A percentile compares a stretch with the other conserved stretches of the same genome.
These are phyloP conservation scores for Petunia secreta DNA, from an alignment of 257 asterid species.

Conservation along the genomic window DNA sequence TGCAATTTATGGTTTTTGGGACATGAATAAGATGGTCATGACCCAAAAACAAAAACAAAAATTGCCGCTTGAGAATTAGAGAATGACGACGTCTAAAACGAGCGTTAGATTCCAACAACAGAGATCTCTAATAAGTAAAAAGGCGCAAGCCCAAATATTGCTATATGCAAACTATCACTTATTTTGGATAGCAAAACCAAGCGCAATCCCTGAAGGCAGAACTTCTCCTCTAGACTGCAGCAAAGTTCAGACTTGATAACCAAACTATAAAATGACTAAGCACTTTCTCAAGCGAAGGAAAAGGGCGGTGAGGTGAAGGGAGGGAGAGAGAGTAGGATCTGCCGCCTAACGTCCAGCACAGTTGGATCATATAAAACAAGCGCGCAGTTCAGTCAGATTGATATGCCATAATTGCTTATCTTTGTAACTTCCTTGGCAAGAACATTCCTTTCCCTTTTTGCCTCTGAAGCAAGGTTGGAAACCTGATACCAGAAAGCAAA, in stretches of 20 bases:
- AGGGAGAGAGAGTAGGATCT: slow-evolving; percentile 1
- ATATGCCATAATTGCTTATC: slow-evolving; percentile 89
- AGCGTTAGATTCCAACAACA: background rate
- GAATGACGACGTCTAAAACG: background rate
- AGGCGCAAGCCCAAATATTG: background rate
- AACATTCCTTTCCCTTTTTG: slow-evolving; percentile 60
- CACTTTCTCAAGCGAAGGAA: background rate
- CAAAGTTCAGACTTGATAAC: slow-evolving; percentile 10
- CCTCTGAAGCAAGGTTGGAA: slow-evolving; percentile 70
- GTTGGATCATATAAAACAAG: background rate
- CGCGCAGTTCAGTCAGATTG: slow-evolving; percentile 52
- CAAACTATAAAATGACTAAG: background rate
- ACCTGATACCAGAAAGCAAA: slow-evolving; percentile 49
- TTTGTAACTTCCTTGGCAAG: slow-evolving; percentile 79
- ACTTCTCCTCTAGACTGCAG: background rate
- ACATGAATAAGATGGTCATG: background rate
- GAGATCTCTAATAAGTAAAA: background rate
- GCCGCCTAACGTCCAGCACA: background rate
- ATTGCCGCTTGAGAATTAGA: background rate
- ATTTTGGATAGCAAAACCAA: background rate
- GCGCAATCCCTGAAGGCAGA: background rate
- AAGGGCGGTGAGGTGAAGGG: background rate
- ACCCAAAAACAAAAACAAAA: background rate
- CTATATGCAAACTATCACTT: background rate
- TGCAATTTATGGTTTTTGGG: background rate